Evolutionary conservation across 2,329 filamentous ascomycete genomes (phyloP), one percentile per base, ranked within the genome.

Genomic region (Teratosphaeria epicoccoides): DNA sequence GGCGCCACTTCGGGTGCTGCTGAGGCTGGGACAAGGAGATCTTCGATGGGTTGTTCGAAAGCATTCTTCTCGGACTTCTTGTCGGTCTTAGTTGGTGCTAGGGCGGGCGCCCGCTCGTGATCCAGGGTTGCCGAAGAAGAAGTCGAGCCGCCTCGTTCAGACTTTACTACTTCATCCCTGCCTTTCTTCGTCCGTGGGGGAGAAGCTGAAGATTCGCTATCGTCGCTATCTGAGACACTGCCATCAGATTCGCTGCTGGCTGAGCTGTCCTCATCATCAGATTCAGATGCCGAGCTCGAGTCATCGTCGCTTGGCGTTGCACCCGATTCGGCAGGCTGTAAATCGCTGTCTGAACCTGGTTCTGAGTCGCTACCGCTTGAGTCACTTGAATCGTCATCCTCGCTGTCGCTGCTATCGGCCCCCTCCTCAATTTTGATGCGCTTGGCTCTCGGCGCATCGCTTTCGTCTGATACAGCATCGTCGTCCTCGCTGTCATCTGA

Each of bases 51-150:
- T 28, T 25, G 24, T 46, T 46, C 29, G 46, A n/a, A 5, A 22
- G 25, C 22, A 29, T 1, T 29, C 46, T 48, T 48, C 28, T 48
- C 24, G 17, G 44, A 46, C 44, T 25, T 28, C 20, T 46, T 46
- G 17, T 46, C 44, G 44, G 47, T 12, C 54, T 53, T 28, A 45
- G 29, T 22, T 57, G 53, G 11, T 51, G 55, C 6, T 56, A 44
- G 24, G 43, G 50, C 26, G 48, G 50, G 29, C n/a, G n/a, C n/a
- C n/a, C n/a, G n/a, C 26, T 57, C 49, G 44, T 56, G 58, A 43
- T 48, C 49, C n/a, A 56, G 33, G 59, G 62, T 61, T 55, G 40
- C 70, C 12, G 70, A 71, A 7, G 64, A 65, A 48, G 66, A 71
- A 43, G 73, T 68, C 29, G 72, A 47, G 71, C 53, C 43, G 54